Evolutionary conservation across 1,139 yeast genomes (phyloP).

Genomic region (Saccharomyces hybrid): DNA sequence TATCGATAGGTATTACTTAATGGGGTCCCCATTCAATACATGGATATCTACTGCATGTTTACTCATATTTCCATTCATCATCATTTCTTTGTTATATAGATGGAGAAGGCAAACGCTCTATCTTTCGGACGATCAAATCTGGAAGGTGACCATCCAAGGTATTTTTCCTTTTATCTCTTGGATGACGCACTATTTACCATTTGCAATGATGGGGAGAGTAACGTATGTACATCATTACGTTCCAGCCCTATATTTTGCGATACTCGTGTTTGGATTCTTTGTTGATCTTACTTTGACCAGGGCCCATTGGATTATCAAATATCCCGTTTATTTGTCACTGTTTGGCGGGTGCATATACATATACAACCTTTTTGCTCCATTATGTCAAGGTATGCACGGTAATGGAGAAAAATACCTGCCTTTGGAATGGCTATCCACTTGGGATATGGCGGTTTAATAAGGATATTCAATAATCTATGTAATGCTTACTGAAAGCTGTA

Average conservation of each 20-base stretch:
- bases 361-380: slow-evolving; percentile 45
- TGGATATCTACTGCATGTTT: slow-evolving; percentile 47
- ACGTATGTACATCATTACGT: slow-evolving; percentile 77
- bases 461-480: not conserved
- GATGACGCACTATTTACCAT: slow-evolving; percentile 65
- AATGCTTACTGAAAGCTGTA: not conserved
- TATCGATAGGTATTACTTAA: slow-evolving; percentile 46
- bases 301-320: slow-evolving; percentile 26
- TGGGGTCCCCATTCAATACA: slow-evolving; percentile 62
- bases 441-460: slow-evolving; percentile 33
- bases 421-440: slow-evolving; percentile 42
- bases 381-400: slow-evolving; percentile 51
- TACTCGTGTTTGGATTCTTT: slow-evolving; percentile 53
- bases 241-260: slow-evolving; percentile 74
- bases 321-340: slow-evolving; percentile 31
- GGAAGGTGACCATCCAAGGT: slow-evolving; percentile 45
- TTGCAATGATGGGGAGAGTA: slow-evolving; percentile 72
- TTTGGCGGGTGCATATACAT: slow-evolving; percentile 35
- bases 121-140: slow-evolving; percentile 26
- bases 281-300: slow-evolving; percentile 38
- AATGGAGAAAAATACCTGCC: slow-evolving; percentile 39
- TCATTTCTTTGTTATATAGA: slow-evolving; percentile 39
- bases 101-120: slow-evolving; percentile 55
- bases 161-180: slow-evolving; percentile 61
- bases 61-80: slow-evolving; percentile 30